Evolutionary conservation across 2,329 filamentous ascomycete species (phyloP).

Genomic region (Hypomyces rosellus): DNA sequence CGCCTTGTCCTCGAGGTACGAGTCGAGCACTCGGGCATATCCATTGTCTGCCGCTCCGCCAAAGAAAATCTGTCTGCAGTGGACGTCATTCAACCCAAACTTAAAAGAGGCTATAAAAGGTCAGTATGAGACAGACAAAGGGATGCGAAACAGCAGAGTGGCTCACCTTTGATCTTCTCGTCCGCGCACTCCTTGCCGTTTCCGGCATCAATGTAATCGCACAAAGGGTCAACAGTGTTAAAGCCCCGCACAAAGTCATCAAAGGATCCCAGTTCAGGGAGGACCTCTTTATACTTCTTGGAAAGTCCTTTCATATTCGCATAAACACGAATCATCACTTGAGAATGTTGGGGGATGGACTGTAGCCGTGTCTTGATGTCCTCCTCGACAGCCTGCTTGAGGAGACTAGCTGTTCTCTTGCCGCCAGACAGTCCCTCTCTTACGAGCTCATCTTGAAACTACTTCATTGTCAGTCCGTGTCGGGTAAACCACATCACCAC

Average conservation of each 20-base stretch:
- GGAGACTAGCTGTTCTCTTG: slow-evolving; percentile 20
- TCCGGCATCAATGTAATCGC: slow-evolving; percentile 36
- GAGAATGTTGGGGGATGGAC: slow-evolving; percentile 14
- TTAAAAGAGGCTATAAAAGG: slow-evolving; percentile 24
- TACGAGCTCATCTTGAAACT: slow-evolving; percentile 30
- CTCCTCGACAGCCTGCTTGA: slow-evolving; percentile 20
- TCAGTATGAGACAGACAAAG: neutral
- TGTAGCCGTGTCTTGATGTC: slow-evolving; percentile 8
- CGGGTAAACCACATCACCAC: neutral
- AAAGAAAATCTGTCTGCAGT: slow-evolving; percentile 35
- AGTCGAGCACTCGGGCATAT: slow-evolving; percentile 34
- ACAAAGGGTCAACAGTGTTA: slow-evolving; percentile 31
- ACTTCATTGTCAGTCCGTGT: neutral
- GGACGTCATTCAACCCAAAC: slow-evolving; percentile 28
- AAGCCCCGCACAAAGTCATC: slow-evolving; percentile 34
- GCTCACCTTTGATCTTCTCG: slow-evolving; percentile 34
- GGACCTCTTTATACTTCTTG: slow-evolving; percentile 27
- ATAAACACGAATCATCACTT: slow-evolving; percentile 30
- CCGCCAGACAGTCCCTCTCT: slow-evolving; percentile 25
- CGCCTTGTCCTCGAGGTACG: slow-evolving; percentile 20
- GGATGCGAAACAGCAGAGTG: too few species aligned
- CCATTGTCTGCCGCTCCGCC: slow-evolving; percentile 37
- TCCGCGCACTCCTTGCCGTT: slow-evolving; percentile 37
- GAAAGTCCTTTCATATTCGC: slow-evolving; percentile 31
- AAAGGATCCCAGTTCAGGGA: slow-evolving; percentile 20